Evolutionary conservation across 2,329 filamentous ascomycete genomes (phyloP).

Genomic region (Cercospora citrullina): DNA sequence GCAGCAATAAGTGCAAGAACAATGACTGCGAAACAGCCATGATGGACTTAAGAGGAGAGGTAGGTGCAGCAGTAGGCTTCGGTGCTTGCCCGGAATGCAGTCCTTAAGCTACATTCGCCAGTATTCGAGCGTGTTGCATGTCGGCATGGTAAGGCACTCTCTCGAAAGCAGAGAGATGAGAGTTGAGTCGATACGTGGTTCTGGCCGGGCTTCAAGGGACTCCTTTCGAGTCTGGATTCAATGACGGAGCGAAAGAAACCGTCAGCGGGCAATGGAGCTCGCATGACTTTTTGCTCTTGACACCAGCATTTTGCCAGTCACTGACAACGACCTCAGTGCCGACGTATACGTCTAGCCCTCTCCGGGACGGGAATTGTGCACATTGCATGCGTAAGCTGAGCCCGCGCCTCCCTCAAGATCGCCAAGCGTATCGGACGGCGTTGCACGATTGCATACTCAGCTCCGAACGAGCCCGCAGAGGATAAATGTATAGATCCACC

Average conservation of each 20-base stretch:
- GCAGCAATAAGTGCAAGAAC: background rate
- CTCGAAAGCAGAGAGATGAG: background rate
- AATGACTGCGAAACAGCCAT: background rate
- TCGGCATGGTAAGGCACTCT: background rate
- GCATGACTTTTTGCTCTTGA: background rate
- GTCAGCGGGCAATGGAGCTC: background rate
- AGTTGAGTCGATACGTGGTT: background rate
- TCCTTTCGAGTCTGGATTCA: background rate
- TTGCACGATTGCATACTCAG: background rate
- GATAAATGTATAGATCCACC: background rate
- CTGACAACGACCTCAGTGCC: background rate
- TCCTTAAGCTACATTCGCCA: background rate
- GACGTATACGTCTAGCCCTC: background rate
- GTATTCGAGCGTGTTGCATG: background rate
- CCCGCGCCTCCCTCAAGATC: background rate
- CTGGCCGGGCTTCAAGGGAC: background rate
- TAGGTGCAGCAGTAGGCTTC: background rate
- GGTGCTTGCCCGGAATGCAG: background rate
- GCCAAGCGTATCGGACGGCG: background rate
- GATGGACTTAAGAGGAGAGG: background rate
- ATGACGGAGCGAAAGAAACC: background rate
- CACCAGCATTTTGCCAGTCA: background rate
- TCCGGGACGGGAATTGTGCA: background rate
- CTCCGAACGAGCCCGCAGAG: background rate
- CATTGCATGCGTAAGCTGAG: background rate